Evolutionary conservation across 768 basidiomycete species (phyloP), one percentile per base, ranked within the genome.

Genomic region (Jaapia argillacea): DNA sequence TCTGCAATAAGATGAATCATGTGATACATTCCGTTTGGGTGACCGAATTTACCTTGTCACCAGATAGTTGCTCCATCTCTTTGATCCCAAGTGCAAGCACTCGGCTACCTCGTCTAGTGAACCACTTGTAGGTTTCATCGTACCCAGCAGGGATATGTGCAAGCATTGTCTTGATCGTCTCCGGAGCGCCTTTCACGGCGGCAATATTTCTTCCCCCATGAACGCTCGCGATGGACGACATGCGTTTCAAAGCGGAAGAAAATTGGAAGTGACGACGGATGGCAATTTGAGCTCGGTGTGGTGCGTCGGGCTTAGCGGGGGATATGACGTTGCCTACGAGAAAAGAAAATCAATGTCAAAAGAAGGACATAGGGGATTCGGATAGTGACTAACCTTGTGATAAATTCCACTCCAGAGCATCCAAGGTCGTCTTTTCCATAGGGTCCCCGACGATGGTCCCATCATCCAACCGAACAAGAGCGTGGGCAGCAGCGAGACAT

Each of bases 381-480:
- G 23, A 26, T 20, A 23, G 4, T 18, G 16, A n/a, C 24, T n/a
- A n/a, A n/a, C n/a, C n/a, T n/a, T n/a, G n/a, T n/a, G n/a, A n/a
- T n/a, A 98, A 60, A 45, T 78, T 79, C 94, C 96, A 98, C 39
- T 88, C 81, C 23, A 99, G 71, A 2, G 90, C 83, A 48, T 88
- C 86, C 5, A 98, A 68, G 0, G 96, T 94, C 0, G 88, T 93
- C 66, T 93, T 92, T 64, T 99, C 96, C 96, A 99, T 99, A 0
- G 96, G 96, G 58, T 99, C 96, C 3, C 96, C 96, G 35, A 98
- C 93, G 27, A 93, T 67, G 1, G 82, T 83, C 6, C 90, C 94
- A 53, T 98, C 94, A 52, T 99, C 94, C 21, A 99, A 72, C 38
- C 85, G 74, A 28, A 98, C 96, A 7, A 99, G 69, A 0, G 96